Percentiles rank a stretch among this genome's conserved stretches.
These are phyloP conservation scores for Myriosclerotinia duriaeana DNA, from an alignment of 2,329 filamentous ascomycete species.

Conservation along the genomic window DNA sequence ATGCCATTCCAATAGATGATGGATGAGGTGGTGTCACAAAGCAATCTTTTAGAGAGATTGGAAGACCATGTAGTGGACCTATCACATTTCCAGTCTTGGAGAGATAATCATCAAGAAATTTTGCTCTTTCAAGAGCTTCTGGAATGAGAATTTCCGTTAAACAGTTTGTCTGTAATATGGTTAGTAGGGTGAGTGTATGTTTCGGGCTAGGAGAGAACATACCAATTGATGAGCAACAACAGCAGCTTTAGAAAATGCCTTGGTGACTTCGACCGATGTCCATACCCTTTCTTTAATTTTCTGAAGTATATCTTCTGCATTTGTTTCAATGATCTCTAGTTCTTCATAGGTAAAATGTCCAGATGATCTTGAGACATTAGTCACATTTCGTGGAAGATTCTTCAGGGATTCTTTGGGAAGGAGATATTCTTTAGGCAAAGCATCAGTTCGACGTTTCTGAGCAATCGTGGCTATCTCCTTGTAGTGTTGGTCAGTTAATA, in stretches of 20 bases:
- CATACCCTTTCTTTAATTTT: conserved; percentile 29
- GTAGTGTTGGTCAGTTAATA: conserved; percentile 41
- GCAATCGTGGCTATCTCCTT: conserved; percentile 43
- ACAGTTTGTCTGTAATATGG: conserved; percentile 53
- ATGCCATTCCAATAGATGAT: conserved; percentile 42
- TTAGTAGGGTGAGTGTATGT: neutral
- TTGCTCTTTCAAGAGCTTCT: conserved; percentile 52
- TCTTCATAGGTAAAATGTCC: conserved; percentile 21
- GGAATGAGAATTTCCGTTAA: conserved; percentile 57
- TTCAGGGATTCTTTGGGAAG: conserved; percentile 32
- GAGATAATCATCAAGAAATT: conserved; percentile 53
- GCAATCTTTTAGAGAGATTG: conserved; percentile 46
- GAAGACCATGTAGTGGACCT: conserved; percentile 46
- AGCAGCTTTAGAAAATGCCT: conserved; percentile 51
- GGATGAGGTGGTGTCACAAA: conserved; percentile 43
- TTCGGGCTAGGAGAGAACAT: conserved; percentile 18
- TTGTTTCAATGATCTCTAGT: conserved; percentile 36
- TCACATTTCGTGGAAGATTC: conserved; percentile 30
- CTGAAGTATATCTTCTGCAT: conserved; percentile 33
- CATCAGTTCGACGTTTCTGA: conserved; percentile 40
- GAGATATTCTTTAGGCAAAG: conserved; percentile 38
- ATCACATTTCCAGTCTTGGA: conserved; percentile 42
- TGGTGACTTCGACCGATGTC: conserved; percentile 42
- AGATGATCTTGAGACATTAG: conserved; percentile 17
- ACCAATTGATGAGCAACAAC: conserved; percentile 51